Evolutionary conservation across 2,329 filamentous ascomycete species (phyloP), one percentile per base, ranked within the genome.

Genomic region (Cercospora zeina): DNA sequence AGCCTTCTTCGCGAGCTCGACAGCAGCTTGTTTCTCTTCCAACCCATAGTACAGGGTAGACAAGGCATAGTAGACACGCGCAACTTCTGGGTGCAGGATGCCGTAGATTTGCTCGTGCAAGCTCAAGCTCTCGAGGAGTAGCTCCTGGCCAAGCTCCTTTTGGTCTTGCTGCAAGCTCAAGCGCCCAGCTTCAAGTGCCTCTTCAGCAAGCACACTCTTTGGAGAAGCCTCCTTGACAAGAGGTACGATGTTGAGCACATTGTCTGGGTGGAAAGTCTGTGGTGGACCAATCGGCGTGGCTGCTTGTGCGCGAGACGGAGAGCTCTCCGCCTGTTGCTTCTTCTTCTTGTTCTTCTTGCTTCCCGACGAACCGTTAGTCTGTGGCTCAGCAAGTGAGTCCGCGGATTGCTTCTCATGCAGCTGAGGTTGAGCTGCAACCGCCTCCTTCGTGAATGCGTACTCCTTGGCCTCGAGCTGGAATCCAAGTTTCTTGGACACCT

Each of bases 31-130:
- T 82, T 97, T 97, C 80, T 99, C 95, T 59, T 97, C 95, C n/a
- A 96, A 85, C 76, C 96, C 90, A 78, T 96, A 97, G 80, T 97
- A 97, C 59, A 97, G 84, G 82, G 96, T 96, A 2, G 95, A 96
- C 50, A 99, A 79, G 57, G 90, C 92, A 77, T 96, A 93, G 81
- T 99, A 99, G 30, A 96, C 89, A 67, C 93, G 88, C 51, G 93
- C 95, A 63, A 97, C 93, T 78, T 99, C 95, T 1, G 95, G 93
- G 75, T 99, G 95, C 27, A 99, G 83, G 61, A 97, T 96, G 64
- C 95, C 95, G 72, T 99, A 99, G 69, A 99, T 97, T 77, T 99
- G 95, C 81, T 99, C 95, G 73, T 99, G 93, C 47, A 99, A 82
- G 50, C 95, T 96, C 64, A 99, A 81, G 37, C 93, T 97, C 77